These are phyloP conservation scores for Alloascoidea africana DNA, from an alignment of 805 yeast genomes.

Conservation along the genomic window DNA sequence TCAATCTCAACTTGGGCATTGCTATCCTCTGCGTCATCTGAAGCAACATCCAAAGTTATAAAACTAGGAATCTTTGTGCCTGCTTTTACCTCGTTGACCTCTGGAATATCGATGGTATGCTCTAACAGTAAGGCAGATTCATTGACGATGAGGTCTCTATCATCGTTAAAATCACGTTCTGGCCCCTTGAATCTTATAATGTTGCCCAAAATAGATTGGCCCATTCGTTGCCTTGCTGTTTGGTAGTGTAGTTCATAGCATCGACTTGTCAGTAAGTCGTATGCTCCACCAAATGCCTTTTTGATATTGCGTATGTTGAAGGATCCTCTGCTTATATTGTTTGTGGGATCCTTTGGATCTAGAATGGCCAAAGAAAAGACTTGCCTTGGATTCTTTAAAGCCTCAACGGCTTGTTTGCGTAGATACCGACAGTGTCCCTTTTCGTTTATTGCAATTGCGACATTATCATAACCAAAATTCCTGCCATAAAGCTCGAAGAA, in stretches of 20 bases:
- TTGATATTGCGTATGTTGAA: conserved; percentile 67
- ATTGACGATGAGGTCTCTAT: conserved; percentile 45
- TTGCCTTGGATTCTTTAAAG: conserved; percentile 32
- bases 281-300: conserved; percentile 83
- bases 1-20: no score
- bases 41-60: no score
- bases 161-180: conserved; percentile 65
- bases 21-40: no score
- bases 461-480: conserved; percentile 71
- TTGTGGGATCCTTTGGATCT: conserved; percentile 77
- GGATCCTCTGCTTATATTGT: conserved; percentile 77
- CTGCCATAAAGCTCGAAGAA: conserved; percentile 88
- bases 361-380: conserved; percentile 61
- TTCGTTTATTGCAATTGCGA: conserved; percentile 45
- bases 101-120: background rate
- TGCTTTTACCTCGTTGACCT: no score
- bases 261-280: conserved; percentile 54
- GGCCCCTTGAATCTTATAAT: conserved; percentile 64
- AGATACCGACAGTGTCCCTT: conserved; percentile 45
- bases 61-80: no score
- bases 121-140: conserved; percentile 34
- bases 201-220: conserved; percentile 65
- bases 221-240: conserved; percentile 49
- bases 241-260: conserved; percentile 61
- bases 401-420: conserved; percentile 37